Base-by-base conservation (phyloP, 345 rosid genomes). In the Citrus glauca region DNA sequence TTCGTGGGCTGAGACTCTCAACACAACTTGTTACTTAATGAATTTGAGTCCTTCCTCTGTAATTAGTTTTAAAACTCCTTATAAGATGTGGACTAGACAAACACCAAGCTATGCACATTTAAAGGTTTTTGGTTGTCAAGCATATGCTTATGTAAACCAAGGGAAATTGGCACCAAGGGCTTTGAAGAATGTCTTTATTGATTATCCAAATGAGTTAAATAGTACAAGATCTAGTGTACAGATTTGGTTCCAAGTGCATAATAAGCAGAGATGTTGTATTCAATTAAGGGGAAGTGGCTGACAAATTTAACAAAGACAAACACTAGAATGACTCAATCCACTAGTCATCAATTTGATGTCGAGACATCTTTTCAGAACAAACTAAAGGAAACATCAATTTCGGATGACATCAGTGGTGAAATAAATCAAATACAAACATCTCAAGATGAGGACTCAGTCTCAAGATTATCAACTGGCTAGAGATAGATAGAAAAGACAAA, bases 241-340 rank as follows among this genome's bases (percentile, higher is more conserved):
- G 11, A 56, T 2, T 7, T 2, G 0, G 22, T 2, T 8, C 22
- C 3, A 56, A 0, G 4, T 56, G 61, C 0, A 56, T 56, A 1
- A 22, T 20, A 2, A 56, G 4, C 0, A 22, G 3, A 9, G 25
- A 56, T 20, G 4, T 56, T 0, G 0, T 20, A 2, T 56, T 22
- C 9, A 22, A 56, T 56, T 10, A 56, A 1, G 10, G 7, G 1
- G 25, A 56, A 7, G 2, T 32, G 5, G 33, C 22, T 7, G 11
- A 38, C 8, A 38, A 38, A 0, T 7, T 8, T 38, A 0, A 7
- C 0, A 38, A 1, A 2, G 2, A 8, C 8, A 8, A 1, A 38
- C 0, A 1, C 0, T 1, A 38, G 42, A 9, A 2, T 0, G 8
- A 8, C 2, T 1, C 2, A 38, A 2, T 1, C 42, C 2, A 7